phyloP scores from a whole-genome alignment of 306 rosid species.

The Acacia confusa region DNA sequence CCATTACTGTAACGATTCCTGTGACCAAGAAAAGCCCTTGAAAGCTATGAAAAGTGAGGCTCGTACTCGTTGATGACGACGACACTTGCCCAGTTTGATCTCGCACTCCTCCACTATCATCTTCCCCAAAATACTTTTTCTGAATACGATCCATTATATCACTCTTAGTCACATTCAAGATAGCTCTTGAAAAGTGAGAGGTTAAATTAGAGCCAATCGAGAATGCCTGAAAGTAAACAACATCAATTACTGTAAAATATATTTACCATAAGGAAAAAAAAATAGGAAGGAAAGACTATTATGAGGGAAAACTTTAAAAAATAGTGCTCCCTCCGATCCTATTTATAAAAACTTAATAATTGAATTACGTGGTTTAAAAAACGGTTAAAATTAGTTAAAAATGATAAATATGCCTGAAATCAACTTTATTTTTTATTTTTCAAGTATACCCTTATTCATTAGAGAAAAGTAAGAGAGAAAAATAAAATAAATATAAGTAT shows the following conservation, averaged over 20 bases:
- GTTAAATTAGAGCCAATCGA: slow-evolving; percentile 25
- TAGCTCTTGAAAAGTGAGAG: slow-evolving; percentile 37
- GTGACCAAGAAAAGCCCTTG: slow-evolving; percentile 36
- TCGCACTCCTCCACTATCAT: neutral
- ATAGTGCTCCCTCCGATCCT: too few species aligned
- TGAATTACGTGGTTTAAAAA: too few species aligned
- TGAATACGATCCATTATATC: slow-evolving; percentile 18
- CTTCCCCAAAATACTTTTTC: slow-evolving; percentile 30
- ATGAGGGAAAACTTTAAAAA: too few species aligned
- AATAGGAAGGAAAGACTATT: too few species aligned
- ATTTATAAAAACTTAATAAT: too few species aligned
- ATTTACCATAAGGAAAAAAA: too few species aligned
- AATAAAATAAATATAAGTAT: too few species aligned
- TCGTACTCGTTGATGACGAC: neutral
- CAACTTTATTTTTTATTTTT: too few species aligned
- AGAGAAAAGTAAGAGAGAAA: too few species aligned
- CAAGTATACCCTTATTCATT: too few species aligned
- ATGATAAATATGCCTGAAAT: too few species aligned
- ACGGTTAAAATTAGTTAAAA: too few species aligned
- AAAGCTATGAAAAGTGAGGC: slow-evolving; percentile 30
- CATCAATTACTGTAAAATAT: neutral
- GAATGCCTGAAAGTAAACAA: slow-evolving; percentile 30
- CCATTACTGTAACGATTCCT: neutral
- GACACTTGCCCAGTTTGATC: neutral
- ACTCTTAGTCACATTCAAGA: slow-evolving; percentile 33